Base-by-base conservation (phyloP, 768 basidiomycete genomes). In the Clavaria fumosa region DNA sequence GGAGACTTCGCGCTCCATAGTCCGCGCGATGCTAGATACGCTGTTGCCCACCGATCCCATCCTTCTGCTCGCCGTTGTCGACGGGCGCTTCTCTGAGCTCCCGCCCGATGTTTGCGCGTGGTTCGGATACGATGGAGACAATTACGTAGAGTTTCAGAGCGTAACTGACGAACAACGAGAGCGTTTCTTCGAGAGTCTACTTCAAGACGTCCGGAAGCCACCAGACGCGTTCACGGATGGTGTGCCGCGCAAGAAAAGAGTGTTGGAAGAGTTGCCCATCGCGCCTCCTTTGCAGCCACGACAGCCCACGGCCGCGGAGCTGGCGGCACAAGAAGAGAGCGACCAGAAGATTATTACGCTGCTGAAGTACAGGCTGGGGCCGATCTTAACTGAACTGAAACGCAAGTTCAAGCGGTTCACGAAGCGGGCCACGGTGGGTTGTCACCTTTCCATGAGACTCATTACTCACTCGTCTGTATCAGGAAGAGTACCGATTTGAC, bases 141-240 rank as follows among this genome's bases (percentile, higher is more conserved):
- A 79, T 47, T 75, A 83, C 12, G 64, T 96, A n/a, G 58, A 62
- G 22, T 60, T 96, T 10, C 45, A 51, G 0, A 28, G 48, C 3
- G 84, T 91, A 0, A 60, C 57, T 0, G 37, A 55, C 1, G 57
- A 62, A 36, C 74, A 82, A 47, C 70, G 90, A 12, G 57, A 58
- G 7, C 62, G 59, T 1, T 99, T 95, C 68, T 97, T 97, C 47
- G 62, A 67, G 12, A 62, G 70, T 2, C 60, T 96, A 12, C 46
- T 96, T 15, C 61, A 66, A 3, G 78, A 88, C 47, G 59, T 90
- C 26, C 58, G 62, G 15, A 63, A 80, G 7, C 80, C 81, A 0
- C 95, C 95, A 2, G 83, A 75, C 48, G 69, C 80, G 40, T 97
- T 91, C 55, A 80, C 84, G 0, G 95, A 93, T 51, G 90, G 85